phyloP scores from a whole-genome alignment of 1,284 basidiomycete species.

The Ustilago xerochloae region DNA sequence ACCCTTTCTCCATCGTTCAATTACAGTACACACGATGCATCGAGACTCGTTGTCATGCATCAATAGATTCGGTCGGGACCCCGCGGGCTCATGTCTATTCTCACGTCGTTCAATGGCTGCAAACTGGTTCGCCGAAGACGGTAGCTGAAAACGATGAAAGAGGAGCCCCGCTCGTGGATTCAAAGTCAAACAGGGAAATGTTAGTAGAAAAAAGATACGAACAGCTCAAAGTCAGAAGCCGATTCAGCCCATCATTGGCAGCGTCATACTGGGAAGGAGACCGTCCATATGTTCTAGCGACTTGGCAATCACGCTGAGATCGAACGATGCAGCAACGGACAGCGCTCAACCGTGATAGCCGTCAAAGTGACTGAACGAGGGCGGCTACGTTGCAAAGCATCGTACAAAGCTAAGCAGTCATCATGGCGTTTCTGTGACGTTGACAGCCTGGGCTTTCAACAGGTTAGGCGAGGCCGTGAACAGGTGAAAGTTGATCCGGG shows the following conservation, averaged over 20 bases:
- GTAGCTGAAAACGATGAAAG: neutral
- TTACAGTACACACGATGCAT: neutral
- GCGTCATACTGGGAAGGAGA: too few relatives aligned
- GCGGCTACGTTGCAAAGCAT: neutral
- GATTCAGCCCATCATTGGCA: neutral
- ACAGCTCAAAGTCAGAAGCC: neutral
- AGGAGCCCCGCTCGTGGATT: neutral
- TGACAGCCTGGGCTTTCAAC: neutral
- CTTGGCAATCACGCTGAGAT: slow-evolving; percentile 2
- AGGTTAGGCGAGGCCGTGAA: neutral
- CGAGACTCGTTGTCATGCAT: neutral
- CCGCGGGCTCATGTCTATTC: neutral
- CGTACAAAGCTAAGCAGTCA: neutral
- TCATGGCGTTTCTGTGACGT: neutral
- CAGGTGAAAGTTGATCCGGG: neutral
- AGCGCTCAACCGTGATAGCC: neutral
- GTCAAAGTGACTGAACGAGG: neutral
- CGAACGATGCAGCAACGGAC: slow-evolving; percentile 8
- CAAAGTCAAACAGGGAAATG: neutral
- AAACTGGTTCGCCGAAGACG: neutral
- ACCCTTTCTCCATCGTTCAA: neutral
- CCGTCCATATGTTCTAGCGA: too few relatives aligned
- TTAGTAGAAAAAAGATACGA: neutral
- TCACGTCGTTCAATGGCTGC: neutral
- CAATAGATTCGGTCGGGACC: neutral